Conservation (phyloP, 2,329 filamentous ascomycete species). For the Aureobasidium vineae region DNA sequence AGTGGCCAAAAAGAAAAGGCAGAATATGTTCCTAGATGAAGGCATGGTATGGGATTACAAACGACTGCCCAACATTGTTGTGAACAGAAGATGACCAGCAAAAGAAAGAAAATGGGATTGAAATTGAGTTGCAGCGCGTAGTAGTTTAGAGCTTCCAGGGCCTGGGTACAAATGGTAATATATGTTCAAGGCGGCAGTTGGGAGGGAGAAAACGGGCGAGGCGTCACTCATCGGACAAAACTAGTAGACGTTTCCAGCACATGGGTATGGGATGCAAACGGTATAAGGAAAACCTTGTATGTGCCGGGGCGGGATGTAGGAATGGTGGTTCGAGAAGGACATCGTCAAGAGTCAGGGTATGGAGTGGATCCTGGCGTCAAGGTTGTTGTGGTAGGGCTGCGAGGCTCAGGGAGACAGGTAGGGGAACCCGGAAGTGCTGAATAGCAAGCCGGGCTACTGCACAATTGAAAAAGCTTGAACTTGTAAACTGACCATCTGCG, state of each 20-base stretch:
- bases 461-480: not conserved
- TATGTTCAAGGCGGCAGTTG: conserved; percentile 14
- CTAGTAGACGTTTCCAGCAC: conserved; percentile 23
- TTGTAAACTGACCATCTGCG: not conserved
- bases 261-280: conserved; percentile 8
- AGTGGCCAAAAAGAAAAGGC: not conserved
- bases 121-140: not conserved
- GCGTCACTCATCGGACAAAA: not conserved
- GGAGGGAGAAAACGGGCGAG: conserved; percentile 7
- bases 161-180: conserved; percentile 1
- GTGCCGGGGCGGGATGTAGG: not conserved
- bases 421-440: not conserved
- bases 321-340: not conserved
- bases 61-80: not conserved
- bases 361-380: not conserved
- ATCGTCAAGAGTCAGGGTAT: not conserved
- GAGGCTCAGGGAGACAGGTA: conserved; percentile 79
- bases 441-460: not conserved
- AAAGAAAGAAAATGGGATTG: not conserved
- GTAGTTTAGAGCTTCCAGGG: not conserved
- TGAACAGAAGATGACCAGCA: not conserved
- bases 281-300: not conserved
- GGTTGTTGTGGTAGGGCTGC: conserved; percentile 65
- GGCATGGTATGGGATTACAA: not conserved
- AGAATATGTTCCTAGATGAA: not conserved